A percentile compares a stretch with the other conserved stretches of the same genome.
phyloP scores from a whole-genome alignment of 2,329 filamentous ascomycete species.

The Fusarium dlaminii region DNA sequence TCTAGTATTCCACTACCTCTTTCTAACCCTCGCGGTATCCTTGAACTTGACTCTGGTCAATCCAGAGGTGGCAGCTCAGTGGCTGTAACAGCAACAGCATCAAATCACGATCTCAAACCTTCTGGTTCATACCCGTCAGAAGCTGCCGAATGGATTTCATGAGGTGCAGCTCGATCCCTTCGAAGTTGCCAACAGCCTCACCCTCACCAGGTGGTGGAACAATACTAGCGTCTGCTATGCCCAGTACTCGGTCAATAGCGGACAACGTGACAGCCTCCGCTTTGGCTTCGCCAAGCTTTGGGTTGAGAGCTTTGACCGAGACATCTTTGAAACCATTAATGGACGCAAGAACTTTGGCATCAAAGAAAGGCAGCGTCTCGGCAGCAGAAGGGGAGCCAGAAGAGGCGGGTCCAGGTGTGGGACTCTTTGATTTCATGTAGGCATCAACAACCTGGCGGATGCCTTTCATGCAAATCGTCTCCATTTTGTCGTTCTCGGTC shows the following conservation, averaged over 20 bases:
- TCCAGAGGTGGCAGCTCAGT: neutral
- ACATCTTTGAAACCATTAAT: constrained; percentile 58
- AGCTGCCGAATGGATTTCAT: constrained; percentile 54
- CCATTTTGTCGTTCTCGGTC: constrained; percentile 57
- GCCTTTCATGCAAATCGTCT: constrained; percentile 57
- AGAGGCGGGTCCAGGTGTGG: constrained; percentile 44
- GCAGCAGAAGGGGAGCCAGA: constrained; percentile 33
- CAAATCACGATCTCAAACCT: constrained; percentile 38
- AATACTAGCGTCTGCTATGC: constrained; percentile 57
- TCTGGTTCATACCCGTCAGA: constrained; percentile 53
- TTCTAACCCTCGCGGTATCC: neutral
- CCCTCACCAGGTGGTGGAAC: constrained; percentile 47
- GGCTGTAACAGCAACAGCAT: neutral
- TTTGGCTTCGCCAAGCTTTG: constrained; percentile 51
- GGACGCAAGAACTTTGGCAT: constrained; percentile 53
- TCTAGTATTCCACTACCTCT: constrained; percentile 15
- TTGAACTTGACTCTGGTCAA: neutral
- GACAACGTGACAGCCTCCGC: constrained; percentile 60
- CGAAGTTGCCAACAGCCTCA: constrained; percentile 48
- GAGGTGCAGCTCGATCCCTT: constrained; percentile 53
- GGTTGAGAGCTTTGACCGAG: constrained; percentile 55
- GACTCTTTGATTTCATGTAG: constrained; percentile 51
- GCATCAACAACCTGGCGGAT: constrained; percentile 56
- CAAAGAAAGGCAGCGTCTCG: constrained; percentile 46
- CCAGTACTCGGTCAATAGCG: constrained; percentile 61